Evolutionary conservation across 2,329 filamentous ascomycete species (phyloP).

Genomic region (Ascochyta pisi): DNA sequence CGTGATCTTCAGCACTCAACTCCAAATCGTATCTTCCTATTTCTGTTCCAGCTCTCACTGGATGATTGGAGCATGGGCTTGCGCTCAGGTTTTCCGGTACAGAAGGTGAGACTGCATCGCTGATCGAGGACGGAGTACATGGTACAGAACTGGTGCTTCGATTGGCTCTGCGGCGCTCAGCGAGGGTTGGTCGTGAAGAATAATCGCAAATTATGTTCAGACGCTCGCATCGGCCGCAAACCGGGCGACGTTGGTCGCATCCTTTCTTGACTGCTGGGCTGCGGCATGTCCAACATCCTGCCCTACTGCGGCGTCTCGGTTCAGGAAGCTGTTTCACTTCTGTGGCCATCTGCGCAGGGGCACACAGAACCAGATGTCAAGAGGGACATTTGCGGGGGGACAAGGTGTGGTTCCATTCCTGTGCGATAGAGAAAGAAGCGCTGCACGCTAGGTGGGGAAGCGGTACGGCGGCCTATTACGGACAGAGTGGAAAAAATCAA

Average conservation of each 20-base stretch:
- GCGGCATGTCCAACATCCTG: constrained; percentile 26
- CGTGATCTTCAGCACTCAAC: constrained; percentile 42
- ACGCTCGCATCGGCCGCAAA: constrained; percentile 20
- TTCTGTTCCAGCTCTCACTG: background rate
- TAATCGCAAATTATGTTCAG: constrained; percentile 19
- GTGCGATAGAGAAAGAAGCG: background rate
- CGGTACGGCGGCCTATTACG: too few relatives aligned
- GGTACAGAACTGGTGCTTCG: background rate
- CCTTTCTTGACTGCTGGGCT: constrained; percentile 23
- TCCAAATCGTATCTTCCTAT: constrained; percentile 26
- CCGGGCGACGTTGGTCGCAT: constrained; percentile 21
- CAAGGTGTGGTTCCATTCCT: background rate
- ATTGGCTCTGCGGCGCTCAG: constrained; percentile 18
- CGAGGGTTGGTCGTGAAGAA: constrained; percentile 19
- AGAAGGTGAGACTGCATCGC: constrained; percentile 39
- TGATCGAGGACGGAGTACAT: constrained; percentile 25
- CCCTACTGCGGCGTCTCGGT: constrained; percentile 11
- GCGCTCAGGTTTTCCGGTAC: background rate
- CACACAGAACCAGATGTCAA: background rate
- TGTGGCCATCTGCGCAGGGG: constrained; percentile 2
- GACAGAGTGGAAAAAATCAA: too few relatives aligned
- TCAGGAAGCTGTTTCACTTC: background rate
- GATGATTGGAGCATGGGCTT: background rate
- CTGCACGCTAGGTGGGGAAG: background rate
- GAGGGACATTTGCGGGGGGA: background rate